These are phyloP conservation scores for Grosmannia clavigera DNA, from an alignment of 2,329 filamentous ascomycete genomes.

Conservation along the genomic window DNA sequence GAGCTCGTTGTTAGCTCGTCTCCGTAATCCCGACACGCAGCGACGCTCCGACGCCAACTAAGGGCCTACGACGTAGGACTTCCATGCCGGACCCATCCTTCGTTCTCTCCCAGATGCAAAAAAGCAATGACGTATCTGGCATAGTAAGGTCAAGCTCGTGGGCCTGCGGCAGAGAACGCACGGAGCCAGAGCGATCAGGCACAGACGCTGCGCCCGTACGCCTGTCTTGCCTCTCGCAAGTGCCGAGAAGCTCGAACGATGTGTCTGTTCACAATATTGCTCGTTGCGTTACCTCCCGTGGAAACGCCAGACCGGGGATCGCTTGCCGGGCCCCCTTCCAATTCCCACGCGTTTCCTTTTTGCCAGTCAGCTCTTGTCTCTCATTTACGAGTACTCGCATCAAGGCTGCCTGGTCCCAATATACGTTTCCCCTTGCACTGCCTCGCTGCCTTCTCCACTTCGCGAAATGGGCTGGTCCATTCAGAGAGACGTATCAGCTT, in stretches of 20 bases:
- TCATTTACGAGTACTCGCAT: not conserved
- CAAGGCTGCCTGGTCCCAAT: not conserved
- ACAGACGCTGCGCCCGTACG: not conserved
- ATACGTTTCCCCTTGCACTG: conserved; percentile 1
- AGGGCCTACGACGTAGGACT: not conserved
- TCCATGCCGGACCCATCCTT: not conserved
- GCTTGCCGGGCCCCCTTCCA: not conserved
- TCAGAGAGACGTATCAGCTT: not conserved
- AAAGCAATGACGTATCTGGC: too few species aligned
- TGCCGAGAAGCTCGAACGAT: not conserved
- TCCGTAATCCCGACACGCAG: not conserved
- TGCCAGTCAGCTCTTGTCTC: not conserved
- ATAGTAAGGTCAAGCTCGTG: too few species aligned
- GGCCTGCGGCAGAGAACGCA: not conserved
- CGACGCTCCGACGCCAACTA: not conserved
- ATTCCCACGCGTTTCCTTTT: not conserved
- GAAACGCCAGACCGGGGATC: not conserved
- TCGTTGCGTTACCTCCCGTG: not conserved
- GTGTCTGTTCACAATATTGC: not conserved
- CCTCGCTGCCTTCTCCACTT: not conserved
- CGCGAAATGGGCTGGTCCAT: not conserved
- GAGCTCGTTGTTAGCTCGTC: not conserved
- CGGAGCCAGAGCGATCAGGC: not conserved
- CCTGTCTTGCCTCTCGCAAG: not conserved
- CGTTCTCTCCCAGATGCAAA: too few species aligned